Percentiles rank a stretch among this genome's conserved stretches.
These are phyloP conservation scores for Diatrype stigma DNA, from an alignment of 2,329 filamentous ascomycete genomes.

Conservation along the genomic window DNA sequence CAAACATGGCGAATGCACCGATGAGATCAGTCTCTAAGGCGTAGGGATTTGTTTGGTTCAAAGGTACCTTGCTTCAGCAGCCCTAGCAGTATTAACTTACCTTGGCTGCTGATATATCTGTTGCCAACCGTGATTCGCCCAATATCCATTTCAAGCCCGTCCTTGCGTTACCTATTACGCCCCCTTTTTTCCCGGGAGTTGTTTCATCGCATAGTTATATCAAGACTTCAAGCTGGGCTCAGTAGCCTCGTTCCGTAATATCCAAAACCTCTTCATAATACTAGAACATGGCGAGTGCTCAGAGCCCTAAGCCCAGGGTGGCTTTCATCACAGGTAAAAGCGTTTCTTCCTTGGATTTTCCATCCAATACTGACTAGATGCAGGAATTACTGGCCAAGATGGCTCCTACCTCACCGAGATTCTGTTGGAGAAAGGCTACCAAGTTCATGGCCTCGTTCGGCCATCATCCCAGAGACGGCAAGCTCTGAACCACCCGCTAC, in stretches of 20 bases:
- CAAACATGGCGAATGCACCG: background rate
- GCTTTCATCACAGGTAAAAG: constrained; percentile 1
- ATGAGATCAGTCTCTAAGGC: background rate
- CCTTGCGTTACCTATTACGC: too few relatives aligned
- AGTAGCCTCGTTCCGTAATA: too few relatives aligned
- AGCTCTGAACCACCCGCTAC: background rate
- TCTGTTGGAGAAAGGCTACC: background rate
- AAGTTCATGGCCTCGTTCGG: background rate
- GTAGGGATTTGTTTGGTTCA: background rate
- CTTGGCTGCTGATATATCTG: too few relatives aligned
- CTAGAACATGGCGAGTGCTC: background rate
- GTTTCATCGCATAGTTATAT: too few relatives aligned
- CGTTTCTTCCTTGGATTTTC: background rate
- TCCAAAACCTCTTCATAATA: background rate
- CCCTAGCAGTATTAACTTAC: too few relatives aligned
- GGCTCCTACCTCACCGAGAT: background rate
- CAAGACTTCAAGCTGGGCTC: too few relatives aligned
- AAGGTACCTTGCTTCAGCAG: background rate
- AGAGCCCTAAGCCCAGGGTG: background rate
- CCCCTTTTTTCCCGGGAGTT: too few relatives aligned
- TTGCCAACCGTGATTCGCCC: too few relatives aligned
- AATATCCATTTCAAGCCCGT: too few relatives aligned
- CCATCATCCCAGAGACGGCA: background rate
- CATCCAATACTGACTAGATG: background rate
- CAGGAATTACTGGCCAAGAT: constrained; percentile 1